Evolutionary conservation across 768 basidiomycete genomes (phyloP), one percentile per base, ranked within the genome.

Genomic region (Holtermannia corniformis): DNA sequence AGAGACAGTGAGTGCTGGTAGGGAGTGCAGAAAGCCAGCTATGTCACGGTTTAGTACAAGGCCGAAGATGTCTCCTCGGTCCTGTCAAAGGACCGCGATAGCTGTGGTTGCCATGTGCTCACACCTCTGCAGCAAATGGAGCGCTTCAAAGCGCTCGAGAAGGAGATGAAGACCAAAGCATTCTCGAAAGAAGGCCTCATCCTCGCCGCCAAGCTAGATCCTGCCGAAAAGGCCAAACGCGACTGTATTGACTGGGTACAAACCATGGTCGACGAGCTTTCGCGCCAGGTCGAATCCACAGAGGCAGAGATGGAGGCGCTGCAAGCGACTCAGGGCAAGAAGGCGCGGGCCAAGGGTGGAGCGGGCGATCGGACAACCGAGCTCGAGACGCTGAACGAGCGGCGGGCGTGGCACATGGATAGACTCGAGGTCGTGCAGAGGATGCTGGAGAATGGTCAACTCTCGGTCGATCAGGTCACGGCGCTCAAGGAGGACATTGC

Each of bases 101-200:
- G n/a, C n/a, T n/a, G n/a, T n/a, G n/a, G n/a, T n/a, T n/a, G n/a
- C n/a, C n/a, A n/a, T n/a, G n/a, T n/a, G n/a, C n/a, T 54, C 56
- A 52, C 23, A 11, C 19, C 56, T 54, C 14, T 42, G 20, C 73
- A 97, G 95, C 95, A 97, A 97, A 99, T 99, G 95, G 95, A 99
- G 77, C 92, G 90, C 71, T 99, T 99, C 82, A 99, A 99, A 68
- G 93, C 93, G 21, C 91, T 92, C 75, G 95, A 99, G 77, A 99
- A 97, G 77, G 95, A 99, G 76, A 97, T 97, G 93, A 99, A 99
- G 80, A 97, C 95, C 54, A 99, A 99, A 73, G 95, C 95, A 0
- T 99, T 97, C 75, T 96, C 92, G 19, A 99, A 97, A 69, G 95
- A 97, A 74, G 95, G 95, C 41, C 79, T 99, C 41, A 95, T 85